These are phyloP conservation scores for Cladosporium cucumerinum DNA, from an alignment of 2,329 filamentous ascomycete species.

Conservation along the genomic window DNA sequence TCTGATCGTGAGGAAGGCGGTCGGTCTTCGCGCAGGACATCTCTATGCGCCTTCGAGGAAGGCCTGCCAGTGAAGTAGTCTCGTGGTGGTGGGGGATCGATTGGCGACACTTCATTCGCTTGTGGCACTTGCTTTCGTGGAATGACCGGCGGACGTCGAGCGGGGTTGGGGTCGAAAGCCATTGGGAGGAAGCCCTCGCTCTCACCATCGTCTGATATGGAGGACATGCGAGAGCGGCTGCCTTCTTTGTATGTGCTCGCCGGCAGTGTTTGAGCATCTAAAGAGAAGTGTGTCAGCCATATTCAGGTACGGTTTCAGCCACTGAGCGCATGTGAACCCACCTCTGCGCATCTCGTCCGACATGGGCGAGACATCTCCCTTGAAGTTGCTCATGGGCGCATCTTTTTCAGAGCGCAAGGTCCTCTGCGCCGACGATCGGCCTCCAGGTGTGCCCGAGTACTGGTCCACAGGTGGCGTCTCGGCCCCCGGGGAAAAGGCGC, in stretches of 20 bases:
- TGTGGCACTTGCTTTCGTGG: constrained; percentile 28
- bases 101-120: constrained; percentile 25
- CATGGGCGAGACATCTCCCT: constrained; percentile 36
- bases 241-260: constrained; percentile 75
- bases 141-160: constrained; percentile 20
- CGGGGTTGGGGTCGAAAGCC: constrained; percentile 49
- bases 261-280: constrained; percentile 65
- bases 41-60: constrained; percentile 36
- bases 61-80: constrained; percentile 45
- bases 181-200: constrained; percentile 54
- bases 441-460: constrained; percentile 66
- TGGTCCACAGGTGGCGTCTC: constrained; percentile 57
- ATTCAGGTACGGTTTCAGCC: constrained; percentile 25
- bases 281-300: constrained; percentile 16
- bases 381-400: constrained; percentile 24
- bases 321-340: constrained; percentile 27
- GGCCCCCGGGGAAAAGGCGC: constrained; percentile 56
- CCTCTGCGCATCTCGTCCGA: constrained; percentile 34
- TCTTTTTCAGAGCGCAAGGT: constrained; percentile 28
- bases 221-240: constrained; percentile 66
- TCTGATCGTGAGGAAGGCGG: constrained; percentile 42
- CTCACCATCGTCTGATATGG: constrained; percentile 57
- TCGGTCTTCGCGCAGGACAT: constrained; percentile 40
- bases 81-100: constrained; percentile 29
- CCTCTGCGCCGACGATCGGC: constrained; percentile 57